Percentiles rank a stretch among this genome's conserved stretches.
These are phyloP conservation scores for Magnolia changhungtana DNA, from an alignment of 164 flowering plant species.

Conservation along the genomic window DNA sequence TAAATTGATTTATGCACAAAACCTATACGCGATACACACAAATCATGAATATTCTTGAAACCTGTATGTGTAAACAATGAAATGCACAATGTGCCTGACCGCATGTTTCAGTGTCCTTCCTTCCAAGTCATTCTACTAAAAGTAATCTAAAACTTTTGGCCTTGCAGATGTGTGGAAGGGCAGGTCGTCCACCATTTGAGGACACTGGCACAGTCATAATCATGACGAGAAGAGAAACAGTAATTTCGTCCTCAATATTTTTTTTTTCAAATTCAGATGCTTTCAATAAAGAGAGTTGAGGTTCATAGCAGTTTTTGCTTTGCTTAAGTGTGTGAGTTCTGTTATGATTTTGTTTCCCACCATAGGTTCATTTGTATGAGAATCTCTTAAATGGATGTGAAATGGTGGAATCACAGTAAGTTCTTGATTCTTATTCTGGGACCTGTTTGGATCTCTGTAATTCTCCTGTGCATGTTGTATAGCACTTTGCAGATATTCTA, in stretches of 20 bases:
- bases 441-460: neutral
- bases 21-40: neutral
- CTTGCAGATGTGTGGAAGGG: conserved; percentile 94
- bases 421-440: conserved; percentile 8
- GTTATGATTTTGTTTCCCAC: conserved; percentile 8
- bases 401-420: conserved; percentile 94
- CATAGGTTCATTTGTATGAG: conserved; percentile 90
- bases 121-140: neutral
- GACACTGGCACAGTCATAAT: conserved; percentile 91
- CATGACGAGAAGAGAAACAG: conserved; percentile 97
- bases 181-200: conserved; percentile 97
- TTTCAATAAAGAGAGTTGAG: neutral
- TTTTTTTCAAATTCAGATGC: neutral
- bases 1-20: neutral
- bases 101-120: neutral
- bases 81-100: neutral
- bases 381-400: conserved; percentile 95
- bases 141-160: neutral
- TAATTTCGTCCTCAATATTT: conserved; percentile 19
- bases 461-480: neutral
- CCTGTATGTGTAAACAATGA: neutral
- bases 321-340: neutral
- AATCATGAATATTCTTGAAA: neutral
- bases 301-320: neutral
- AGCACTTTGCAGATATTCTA: conserved; percentile 1